Base-by-base conservation (phyloP, 768 basidiomycete genomes). In the Chalciporus sphaerocephalus region DNA sequence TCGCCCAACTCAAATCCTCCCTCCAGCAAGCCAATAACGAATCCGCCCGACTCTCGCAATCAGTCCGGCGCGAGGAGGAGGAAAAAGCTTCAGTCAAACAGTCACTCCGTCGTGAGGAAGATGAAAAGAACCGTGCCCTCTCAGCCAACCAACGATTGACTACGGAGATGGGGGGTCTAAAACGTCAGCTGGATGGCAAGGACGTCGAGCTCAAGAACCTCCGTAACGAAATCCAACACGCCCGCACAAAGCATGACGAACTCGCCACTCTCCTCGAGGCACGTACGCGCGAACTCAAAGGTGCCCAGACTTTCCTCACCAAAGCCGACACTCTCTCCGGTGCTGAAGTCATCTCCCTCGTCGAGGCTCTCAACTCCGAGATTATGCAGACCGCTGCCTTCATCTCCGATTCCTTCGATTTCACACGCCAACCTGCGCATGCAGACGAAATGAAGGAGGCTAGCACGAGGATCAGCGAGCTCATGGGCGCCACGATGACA, bases 281-380 rank as follows among this genome's bases (percentile, higher is more conserved):
- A 0, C 64, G 64, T 11, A 71, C 64, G 5, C 58, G 59, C 6
- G 75, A 78, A 48, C 50, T 77, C 6, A 67, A 66, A n/a, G 67
- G 62, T 0, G 69, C 70, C 0, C 72, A 74, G 40, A 57, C 63
- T 8, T 78, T 72, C 54, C 57, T 77, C 56, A 69, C 68, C 2
- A 74, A 68, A 28, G 61, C 68, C 15, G 76, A 79, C 41, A 50
- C 53, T 0, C 62, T 72, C 45, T 73, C 77, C 0, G 73, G 69
- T 1, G 67, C 70, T 0, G 76, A 79, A 9, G 67, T 76, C 40
- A 66, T 67, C 9, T n/a, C 55, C 0, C 44, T 64, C 4, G 58
- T 73, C 23, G 69, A 76, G 21, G 58, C 62, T 0, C 55, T 79
- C 46, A 79, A 79, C 50, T 58, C 63, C 18, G 78, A 79, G 52